Evolutionary conservation across 2,329 filamentous ascomycete species (phyloP).

Genomic region (Aureobasidium vineae): DNA sequence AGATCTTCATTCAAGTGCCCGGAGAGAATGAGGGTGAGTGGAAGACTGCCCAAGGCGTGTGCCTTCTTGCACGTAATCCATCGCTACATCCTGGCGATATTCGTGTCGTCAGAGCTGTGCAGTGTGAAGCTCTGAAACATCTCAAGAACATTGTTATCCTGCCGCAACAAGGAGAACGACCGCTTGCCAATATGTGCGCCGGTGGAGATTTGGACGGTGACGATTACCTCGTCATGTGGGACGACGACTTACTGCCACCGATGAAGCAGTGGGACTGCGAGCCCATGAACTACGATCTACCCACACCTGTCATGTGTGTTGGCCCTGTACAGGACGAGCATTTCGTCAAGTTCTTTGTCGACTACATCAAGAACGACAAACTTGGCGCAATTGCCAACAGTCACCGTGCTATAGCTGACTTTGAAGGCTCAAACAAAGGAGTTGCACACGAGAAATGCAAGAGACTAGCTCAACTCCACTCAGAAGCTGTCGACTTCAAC

Average conservation of each 20-base stretch:
- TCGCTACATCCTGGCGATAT: slow-evolving; percentile 92
- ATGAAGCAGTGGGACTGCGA: slow-evolving; percentile 62
- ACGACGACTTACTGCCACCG: slow-evolving; percentile 65
- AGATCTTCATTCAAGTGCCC: slow-evolving; percentile 86
- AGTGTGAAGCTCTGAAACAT: slow-evolving; percentile 69
- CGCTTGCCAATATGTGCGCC: slow-evolving; percentile 90
- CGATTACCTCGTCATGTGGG: slow-evolving; percentile 94
- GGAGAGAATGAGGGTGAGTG: slow-evolving; percentile 40
- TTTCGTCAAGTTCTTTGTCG: slow-evolving; percentile 81
- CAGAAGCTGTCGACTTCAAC: slow-evolving; percentile 87
- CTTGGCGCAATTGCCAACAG: slow-evolving; percentile 76
- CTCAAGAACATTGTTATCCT: slow-evolving; percentile 85
- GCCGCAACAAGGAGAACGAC: slow-evolving; percentile 75
- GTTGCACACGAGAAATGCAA: slow-evolving; percentile 69
- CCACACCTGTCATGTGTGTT: slow-evolving; percentile 56
- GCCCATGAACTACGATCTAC: slow-evolving; percentile 73
- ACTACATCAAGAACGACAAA: slow-evolving; percentile 87
- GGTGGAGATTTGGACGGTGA: slow-evolving; percentile 95
- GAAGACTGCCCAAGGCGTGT: slow-evolving; percentile 62
- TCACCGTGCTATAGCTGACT: slow-evolving; percentile 76
- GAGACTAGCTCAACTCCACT: slow-evolving; percentile 75
- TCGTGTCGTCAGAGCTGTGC: slow-evolving; percentile 79
- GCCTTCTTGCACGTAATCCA: slow-evolving; percentile 85
- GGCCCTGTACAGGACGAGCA: slow-evolving; percentile 68
- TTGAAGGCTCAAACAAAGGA: slow-evolving; percentile 51